phyloP scores from a whole-genome alignment of 768 basidiomycete species.

The Hygrocybe punicea region DNA sequence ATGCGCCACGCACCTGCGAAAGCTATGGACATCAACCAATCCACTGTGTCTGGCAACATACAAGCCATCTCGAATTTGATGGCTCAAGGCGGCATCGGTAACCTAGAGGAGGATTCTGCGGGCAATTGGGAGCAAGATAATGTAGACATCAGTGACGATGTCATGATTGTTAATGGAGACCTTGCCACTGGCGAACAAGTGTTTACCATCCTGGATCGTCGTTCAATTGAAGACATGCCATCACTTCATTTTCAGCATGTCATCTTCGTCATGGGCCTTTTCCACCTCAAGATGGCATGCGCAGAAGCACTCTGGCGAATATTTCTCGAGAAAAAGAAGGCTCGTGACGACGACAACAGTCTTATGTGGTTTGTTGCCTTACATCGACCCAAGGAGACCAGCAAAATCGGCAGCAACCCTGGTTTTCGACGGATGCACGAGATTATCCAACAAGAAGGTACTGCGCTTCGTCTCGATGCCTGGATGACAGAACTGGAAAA shows the following conservation, averaged over 20 bases:
- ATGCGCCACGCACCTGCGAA: constrained; percentile 1
- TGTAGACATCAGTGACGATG: not conserved
- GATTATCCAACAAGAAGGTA: constrained; percentile 27
- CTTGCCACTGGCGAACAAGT: not conserved
- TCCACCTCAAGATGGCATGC: constrained; percentile 15
- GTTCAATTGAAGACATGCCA: not conserved
- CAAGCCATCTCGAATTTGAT: not conserved
- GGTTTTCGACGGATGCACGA: constrained; percentile 38
- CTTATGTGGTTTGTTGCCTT: constrained; percentile 20
- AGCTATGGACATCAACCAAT: constrained; percentile 11
- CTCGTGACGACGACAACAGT: constrained; percentile 14
- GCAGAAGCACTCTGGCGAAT: constrained; percentile 25
- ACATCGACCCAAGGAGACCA: constrained; percentile 31
- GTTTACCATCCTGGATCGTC: not conserved
- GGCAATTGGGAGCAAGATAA: not conserved
- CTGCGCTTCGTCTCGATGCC: not conserved
- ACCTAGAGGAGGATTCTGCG: not conserved
- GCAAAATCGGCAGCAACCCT: constrained; percentile 30
- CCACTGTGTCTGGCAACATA: constrained; percentile 5
- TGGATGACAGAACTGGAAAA: not conserved
- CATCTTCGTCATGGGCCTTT: constrained; percentile 23
- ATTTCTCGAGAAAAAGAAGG: constrained; percentile 15
- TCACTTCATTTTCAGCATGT: constrained; percentile 16
- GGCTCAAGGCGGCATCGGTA: not conserved
- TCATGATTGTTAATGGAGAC: not conserved